Evolutionary conservation across 2,329 filamentous ascomycete species (phyloP), one percentile per base, ranked within the genome.

Genomic region (Sporothrix brasiliensis): DNA sequence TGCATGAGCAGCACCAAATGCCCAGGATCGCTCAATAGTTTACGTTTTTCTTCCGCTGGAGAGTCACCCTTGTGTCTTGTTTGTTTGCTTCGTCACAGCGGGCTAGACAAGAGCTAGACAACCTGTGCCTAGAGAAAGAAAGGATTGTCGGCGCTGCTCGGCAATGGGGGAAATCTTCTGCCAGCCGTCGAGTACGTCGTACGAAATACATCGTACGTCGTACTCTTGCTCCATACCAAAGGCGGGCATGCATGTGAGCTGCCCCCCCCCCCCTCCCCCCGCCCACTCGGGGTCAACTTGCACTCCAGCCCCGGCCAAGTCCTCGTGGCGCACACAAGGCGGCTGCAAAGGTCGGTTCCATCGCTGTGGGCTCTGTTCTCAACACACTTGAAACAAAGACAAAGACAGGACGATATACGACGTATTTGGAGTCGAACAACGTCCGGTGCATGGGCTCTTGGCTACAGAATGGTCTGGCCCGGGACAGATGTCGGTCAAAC

Each of bases 31-130:
- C 19, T 21, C 34, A 21, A 11, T 19, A n/a, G 56, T 41, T 19
- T 44, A 34, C 56, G 34, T 30, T 60, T 60, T 60, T 14, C 56
- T 60, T 60, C 34, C 30, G 56, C 19, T 60, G 21, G 56, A 30
- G 16, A 41, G 56, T 11, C 30, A n/a, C 14, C 13, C 11, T 41
- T 60, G 13, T 9, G 10, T 49, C 50, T 66, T 14, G 16, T 50
- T 66, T 14, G 16, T 50, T 50, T 50, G 44, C 34, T 27, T 49
- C 61, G 61, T 66, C 44, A 49, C 44, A 34, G n/a, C 44, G 9
- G 52, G 34, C 44, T 19, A 14, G 61, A 44, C 58, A n/a, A 30
- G 52, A 16, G 14, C 30, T 30, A 14, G 30, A 41, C 41, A 4
- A 30, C 4, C 7, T 41, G 56, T n/a, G 9, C 30, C 34, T 21